phyloP scores from a whole-genome alignment of 1,139 yeast genomes.

The Wickerhamiella pararugosa region DNA sequence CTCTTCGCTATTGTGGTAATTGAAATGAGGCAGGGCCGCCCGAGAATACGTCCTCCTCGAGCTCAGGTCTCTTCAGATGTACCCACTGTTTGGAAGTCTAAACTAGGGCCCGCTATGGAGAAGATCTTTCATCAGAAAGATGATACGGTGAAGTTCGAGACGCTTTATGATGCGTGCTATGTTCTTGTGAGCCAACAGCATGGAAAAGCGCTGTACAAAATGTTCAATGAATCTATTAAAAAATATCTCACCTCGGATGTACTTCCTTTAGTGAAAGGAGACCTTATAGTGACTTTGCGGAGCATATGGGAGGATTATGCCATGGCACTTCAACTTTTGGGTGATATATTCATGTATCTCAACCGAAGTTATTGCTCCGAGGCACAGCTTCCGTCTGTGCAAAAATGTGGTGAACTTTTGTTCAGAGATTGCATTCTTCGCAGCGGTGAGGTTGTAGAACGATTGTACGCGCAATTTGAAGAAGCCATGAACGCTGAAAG shows the following conservation, averaged over 20 bases:
- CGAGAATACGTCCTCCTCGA: conserved; percentile 64
- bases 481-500: conserved; percentile 47
- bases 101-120: conserved; percentile 55
- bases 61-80: conserved; percentile 39
- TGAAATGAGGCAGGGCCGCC: conserved; percentile 4
- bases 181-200: conserved; percentile 59
- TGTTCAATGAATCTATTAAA: conserved; percentile 38
- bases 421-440: conserved; percentile 35
- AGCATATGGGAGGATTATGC: conserved; percentile 60
- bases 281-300: conserved; percentile 1
- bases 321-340: conserved; percentile 60
- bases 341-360: conserved; percentile 79
- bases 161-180: conserved; percentile 70
- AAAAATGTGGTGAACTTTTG: conserved; percentile 57
- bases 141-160: conserved; percentile 67
- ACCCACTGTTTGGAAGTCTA: conserved; percentile 47
- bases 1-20: background rate
- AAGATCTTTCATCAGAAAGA: conserved; percentile 68
- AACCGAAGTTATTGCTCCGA: conserved; percentile 73
- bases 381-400: conserved; percentile 47
- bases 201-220: conserved; percentile 55
- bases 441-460: conserved; percentile 35
- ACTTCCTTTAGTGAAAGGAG: conserved; percentile 7
- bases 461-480: conserved; percentile 37
- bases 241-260: conserved; percentile 33